Percentiles rank a stretch among this genome's conserved stretches.
phyloP scores from a whole-genome alignment of 1,284 basidiomycete genomes.

The Laetiporus sulphureus region DNA sequence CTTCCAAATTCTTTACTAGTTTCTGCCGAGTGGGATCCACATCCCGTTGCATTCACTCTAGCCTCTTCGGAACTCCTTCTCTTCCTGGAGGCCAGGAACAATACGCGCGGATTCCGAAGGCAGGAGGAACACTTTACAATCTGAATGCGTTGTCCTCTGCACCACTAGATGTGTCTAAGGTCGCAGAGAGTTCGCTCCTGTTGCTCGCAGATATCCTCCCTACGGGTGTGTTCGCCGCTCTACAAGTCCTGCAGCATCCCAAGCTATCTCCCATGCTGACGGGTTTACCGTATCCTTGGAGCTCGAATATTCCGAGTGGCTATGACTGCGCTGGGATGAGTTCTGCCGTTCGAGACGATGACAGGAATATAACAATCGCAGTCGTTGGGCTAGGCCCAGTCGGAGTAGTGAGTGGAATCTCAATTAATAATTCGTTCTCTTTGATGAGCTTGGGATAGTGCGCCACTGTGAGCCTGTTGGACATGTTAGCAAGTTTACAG shows the following conservation, averaged over 20 bases:
- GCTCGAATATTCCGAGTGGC: slow-evolving; percentile 23
- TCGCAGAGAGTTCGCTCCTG: slow-evolving; percentile 55
- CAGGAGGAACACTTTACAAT: slow-evolving; percentile 74
- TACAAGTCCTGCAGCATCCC: slow-evolving; percentile 67
- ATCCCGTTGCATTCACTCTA: slow-evolving; percentile 62
- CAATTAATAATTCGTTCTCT: slow-evolving; percentile 1
- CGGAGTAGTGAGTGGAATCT: slow-evolving; percentile 42
- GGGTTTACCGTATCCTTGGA: slow-evolving; percentile 51
- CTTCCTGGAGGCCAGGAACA: slow-evolving; percentile 86
- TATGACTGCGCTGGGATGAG: slow-evolving; percentile 11
- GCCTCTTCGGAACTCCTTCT: slow-evolving; percentile 65
- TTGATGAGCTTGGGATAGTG: slow-evolving; percentile 32
- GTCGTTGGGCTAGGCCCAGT: slow-evolving; percentile 74
- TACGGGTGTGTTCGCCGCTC: slow-evolving; percentile 70
- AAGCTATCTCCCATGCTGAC: slow-evolving; percentile 55
- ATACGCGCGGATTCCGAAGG: slow-evolving; percentile 76
- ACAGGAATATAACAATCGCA: slow-evolving; percentile 50
- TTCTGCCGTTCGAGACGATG: slow-evolving; percentile 25
- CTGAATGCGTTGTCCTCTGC: slow-evolving; percentile 39
- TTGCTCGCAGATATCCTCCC: slow-evolving; percentile 78
- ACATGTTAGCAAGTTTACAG: slow-evolving; percentile 42
- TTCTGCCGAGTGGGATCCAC: slow-evolving; percentile 76
- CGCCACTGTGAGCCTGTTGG: slow-evolving; percentile 55
- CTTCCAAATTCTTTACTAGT: too few species aligned
- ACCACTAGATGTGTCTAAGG: slow-evolving; percentile 24